Conservation (phyloP, 352 stramenopile species). For the Globisporangium irregulare region DNA sequence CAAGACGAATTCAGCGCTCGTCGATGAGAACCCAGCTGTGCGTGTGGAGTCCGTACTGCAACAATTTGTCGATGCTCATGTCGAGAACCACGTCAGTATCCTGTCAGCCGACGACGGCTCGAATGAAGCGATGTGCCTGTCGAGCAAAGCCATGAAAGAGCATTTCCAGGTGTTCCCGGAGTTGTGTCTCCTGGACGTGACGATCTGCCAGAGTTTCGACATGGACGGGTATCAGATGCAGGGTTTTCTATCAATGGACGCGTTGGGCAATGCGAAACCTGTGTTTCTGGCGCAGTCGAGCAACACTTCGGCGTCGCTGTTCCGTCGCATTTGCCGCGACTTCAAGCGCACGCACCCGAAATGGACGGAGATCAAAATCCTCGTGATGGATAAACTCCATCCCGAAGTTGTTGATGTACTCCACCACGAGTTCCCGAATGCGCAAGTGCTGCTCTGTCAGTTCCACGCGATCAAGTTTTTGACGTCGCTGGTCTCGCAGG, state of each 20-base stretch:
- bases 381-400: constrained; percentile 62
- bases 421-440: constrained; percentile 51
- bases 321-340: constrained; percentile 64
- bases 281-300: constrained; percentile 58
- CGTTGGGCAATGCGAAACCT: constrained; percentile 59
- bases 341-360: constrained; percentile 72
- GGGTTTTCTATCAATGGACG: constrained; percentile 69
- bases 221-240: constrained; percentile 53
- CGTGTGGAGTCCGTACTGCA: constrained; percentile 58
- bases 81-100: constrained; percentile 78
- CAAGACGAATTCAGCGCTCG: constrained; percentile 37
- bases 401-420: constrained; percentile 56
- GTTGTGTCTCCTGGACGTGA: constrained; percentile 53
- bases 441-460: constrained; percentile 58
- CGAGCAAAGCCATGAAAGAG: constrained; percentile 73
- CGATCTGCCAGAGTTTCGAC: constrained; percentile 25
- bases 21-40: constrained; percentile 21
- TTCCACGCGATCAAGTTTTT: constrained; percentile 74
- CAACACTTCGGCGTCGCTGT: constrained; percentile 41
- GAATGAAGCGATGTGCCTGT: constrained; percentile 68
- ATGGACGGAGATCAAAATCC: constrained; percentile 58
- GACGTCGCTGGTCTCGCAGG: constrained; percentile 39
- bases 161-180: constrained; percentile 65
- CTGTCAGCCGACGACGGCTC: constrained; percentile 66
- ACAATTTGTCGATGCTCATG: constrained; percentile 61